These are phyloP conservation scores for Cercospora sp. DNA, from an alignment of 2,329 filamentous ascomycete species.

Conservation along the genomic window DNA sequence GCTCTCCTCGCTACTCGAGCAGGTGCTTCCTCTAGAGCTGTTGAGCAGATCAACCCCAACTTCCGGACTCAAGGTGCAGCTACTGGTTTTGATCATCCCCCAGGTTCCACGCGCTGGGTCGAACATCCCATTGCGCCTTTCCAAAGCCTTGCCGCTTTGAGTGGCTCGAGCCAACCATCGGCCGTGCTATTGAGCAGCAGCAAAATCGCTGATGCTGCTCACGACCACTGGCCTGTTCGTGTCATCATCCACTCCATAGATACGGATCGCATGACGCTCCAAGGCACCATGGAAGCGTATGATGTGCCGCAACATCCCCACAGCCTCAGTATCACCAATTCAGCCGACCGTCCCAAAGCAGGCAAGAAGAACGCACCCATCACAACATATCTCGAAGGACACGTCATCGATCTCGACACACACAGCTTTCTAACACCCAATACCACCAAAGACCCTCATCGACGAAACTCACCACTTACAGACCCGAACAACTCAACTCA, in stretches of 20 bases:
- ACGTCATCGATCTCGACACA: constrained; percentile 63
- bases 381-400: constrained; percentile 67
- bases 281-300: constrained; percentile 70
- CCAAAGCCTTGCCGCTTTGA: neutral
- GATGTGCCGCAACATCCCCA: constrained; percentile 58
- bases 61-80: constrained; percentile 24
- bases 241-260: constrained; percentile 66
- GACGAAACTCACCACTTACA: constrained; percentile 20
- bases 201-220: constrained; percentile 33
- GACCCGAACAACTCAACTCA: constrained; percentile 24
- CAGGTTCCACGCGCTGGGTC: constrained; percentile 42
- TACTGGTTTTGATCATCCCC: constrained; percentile 33
- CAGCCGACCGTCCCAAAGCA: constrained; percentile 33
- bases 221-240: constrained; percentile 67
- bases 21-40: constrained; percentile 23
- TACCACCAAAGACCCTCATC: constrained; percentile 35
- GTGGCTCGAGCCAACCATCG: neutral
- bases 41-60: constrained; percentile 40
- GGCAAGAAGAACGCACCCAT: constrained; percentile 55
- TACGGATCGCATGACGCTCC: constrained; percentile 60
- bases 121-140: constrained; percentile 35
- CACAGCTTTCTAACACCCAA: constrained; percentile 55
- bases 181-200: constrained; percentile 8
- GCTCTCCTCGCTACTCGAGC: constrained; percentile 25
- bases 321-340: constrained; percentile 33